Conservation (phyloP, 2,329 filamentous ascomycete genomes). For the Rachicladosporium sp. region DNA sequence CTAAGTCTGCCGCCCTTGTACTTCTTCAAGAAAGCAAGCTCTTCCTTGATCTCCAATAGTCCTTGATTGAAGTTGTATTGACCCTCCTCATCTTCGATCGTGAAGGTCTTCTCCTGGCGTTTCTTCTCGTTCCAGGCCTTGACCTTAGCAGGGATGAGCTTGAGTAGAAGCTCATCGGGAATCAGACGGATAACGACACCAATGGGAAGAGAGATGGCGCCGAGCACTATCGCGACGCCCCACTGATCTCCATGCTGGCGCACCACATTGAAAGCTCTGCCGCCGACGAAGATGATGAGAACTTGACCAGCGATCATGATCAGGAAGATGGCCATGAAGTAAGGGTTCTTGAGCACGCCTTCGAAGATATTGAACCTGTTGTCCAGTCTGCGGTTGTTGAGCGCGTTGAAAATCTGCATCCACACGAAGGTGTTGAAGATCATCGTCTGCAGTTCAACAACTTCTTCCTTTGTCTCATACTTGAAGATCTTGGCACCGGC, state of each 20-base stretch:
- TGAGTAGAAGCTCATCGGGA: constrained; percentile 54
- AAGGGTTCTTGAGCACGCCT: constrained; percentile 69
- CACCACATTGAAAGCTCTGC: constrained; percentile 64
- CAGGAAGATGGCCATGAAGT: constrained; percentile 74
- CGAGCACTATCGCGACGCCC: constrained; percentile 76
- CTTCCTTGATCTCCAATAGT: constrained; percentile 63
- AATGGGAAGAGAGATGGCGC: constrained; percentile 72
- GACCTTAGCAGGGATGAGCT: constrained; percentile 30
- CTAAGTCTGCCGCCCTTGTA: constrained; percentile 74
- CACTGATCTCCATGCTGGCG: constrained; percentile 63
- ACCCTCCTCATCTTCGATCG: constrained; percentile 23
- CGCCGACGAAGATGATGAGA: constrained; percentile 80
- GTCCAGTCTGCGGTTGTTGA: constrained; percentile 91
- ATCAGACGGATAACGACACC: constrained; percentile 71
- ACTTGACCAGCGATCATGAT: constrained; percentile 84
- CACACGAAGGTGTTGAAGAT: constrained; percentile 98
- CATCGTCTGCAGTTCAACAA: constrained; percentile 55
- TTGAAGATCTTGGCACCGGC: constrained; percentile 50
- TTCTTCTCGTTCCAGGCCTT: constrained; percentile 27
- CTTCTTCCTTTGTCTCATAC: constrained; percentile 36
- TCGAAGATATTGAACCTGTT: constrained; percentile 96
- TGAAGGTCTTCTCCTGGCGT: constrained; percentile 30
- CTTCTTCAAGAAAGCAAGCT: constrained; percentile 67
- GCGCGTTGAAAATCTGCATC: constrained; percentile 99
- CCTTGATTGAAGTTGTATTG: constrained; percentile 54